Evolutionary conservation across 73 alveolate species (phyloP), one percentile per base, ranked within the genome.

Genomic region (Breviolum minutum): DNA sequence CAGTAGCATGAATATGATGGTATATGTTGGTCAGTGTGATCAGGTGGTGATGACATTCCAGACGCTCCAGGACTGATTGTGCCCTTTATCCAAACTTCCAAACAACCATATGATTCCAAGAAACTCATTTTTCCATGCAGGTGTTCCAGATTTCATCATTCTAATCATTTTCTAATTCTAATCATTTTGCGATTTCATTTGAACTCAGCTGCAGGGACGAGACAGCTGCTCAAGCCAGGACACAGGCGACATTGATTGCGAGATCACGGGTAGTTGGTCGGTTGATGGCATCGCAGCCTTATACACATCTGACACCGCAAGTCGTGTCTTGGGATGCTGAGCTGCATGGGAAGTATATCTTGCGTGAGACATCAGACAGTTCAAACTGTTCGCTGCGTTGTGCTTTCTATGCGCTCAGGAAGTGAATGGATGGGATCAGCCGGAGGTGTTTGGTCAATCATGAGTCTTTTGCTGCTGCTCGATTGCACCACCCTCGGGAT

Each of bases 11-110:
- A 68, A 22, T 0, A 22, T 17, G 77, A 22, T 68, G 77, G n/a
- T 2, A 68, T 2, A 68, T 68, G 77, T 1, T 22, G 24, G 24
- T 22, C 17, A 17, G 77, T 2, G 77, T 22, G 24, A 27, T 30
- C 20, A 80, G 88, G 88, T 80, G 66, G 88, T 80, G 88, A 30
- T 80, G 88, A 19, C 88, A n/a, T n/a, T 30, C 10, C 88, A 80
- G 88, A 17, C 48, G 60, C 88, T 40, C 32, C 88, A 77, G 87
- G 87, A 77, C 87, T 27, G 26, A 71, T 8, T 22, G 30, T 71
- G 9, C 17, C 13, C 19, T 0, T 1, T 48, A 17, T 71, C 30
- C 32, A 71, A 71, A 71, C 19, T n/a, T 11, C 7, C n/a, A 17
- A 71, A 11, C n/a, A 13, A 71, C 26, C 32, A 40, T 0, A 40